Percentiles rank a stretch among this genome's conserved stretches.
These are phyloP conservation scores for Fusarium continuum DNA, from an alignment of 2,329 filamentous ascomycete species.

Conservation along the genomic window DNA sequence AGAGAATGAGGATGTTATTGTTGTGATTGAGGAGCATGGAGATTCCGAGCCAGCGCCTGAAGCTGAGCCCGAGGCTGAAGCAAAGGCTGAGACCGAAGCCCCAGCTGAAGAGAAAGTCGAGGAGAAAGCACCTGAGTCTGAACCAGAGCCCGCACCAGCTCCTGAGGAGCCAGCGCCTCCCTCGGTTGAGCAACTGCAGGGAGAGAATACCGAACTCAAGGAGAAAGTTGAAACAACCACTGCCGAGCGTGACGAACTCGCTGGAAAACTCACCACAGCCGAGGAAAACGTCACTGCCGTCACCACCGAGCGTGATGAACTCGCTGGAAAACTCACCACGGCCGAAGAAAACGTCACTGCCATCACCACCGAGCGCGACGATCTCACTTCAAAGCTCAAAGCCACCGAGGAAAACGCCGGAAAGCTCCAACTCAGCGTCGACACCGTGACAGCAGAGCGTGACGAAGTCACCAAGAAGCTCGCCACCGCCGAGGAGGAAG, in stretches of 20 bases:
- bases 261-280: constrained; percentile 11
- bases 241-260: constrained; percentile 9
- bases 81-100: neutral
- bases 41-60: neutral
- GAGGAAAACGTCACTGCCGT: constrained; percentile 20
- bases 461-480: constrained; percentile 41
- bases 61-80: neutral
- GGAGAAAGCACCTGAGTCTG: constrained; percentile 1
- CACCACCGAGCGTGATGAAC: constrained; percentile 23
- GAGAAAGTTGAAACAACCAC: constrained; percentile 29
- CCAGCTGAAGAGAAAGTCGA: constrained; percentile 8
- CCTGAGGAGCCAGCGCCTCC: constrained; percentile 5
- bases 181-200: constrained; percentile 6
- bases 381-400: constrained; percentile 31
- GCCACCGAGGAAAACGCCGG: constrained; percentile 28
- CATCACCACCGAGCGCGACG: constrained; percentile 16
- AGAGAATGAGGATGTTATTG: constrained; percentile 5
- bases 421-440: constrained; percentile 28
- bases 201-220: constrained; percentile 32
- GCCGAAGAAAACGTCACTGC: constrained; percentile 26
- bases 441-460: constrained; percentile 20
- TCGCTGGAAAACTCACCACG: constrained; percentile 26
- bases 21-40: constrained; percentile 1
- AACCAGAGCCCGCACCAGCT: constrained; percentile 1
- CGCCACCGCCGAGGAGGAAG: constrained; percentile 24